Percentiles rank a stretch among this genome's conserved stretches.
Evolutionary conservation across 495 filamentous ascomycete species (phyloP).

Genomic region (Aspergillus haitiensis): DNA sequence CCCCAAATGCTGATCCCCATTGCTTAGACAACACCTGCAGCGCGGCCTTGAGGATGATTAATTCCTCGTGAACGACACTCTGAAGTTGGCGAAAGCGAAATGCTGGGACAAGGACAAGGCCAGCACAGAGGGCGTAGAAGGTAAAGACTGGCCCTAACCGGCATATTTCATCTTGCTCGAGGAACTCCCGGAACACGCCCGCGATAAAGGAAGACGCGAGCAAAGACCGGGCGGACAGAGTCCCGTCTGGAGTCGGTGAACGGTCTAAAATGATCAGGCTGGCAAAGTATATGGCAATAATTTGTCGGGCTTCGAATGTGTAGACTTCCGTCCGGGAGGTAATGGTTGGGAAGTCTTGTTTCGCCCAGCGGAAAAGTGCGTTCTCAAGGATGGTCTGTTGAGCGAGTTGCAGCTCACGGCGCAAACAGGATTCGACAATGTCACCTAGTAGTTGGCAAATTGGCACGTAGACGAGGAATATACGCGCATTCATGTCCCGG

Average conservation of each 20-base stretch:
- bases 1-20: background rate
- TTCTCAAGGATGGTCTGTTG: background rate
- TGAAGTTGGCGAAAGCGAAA: background rate
- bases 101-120: constrained; percentile 1
- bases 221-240: background rate
- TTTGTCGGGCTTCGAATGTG: constrained; percentile 1
- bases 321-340: background rate
- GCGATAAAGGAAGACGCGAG: constrained; percentile 8
- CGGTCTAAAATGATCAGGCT: constrained; percentile 11
- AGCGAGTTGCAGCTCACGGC: background rate
- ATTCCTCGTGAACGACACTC: background rate
- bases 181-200: constrained; percentile 9
- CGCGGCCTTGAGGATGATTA: constrained; percentile 2
- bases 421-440: background rate
- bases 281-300: background rate
- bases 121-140: constrained; percentile 10
- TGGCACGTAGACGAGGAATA: constrained; percentile 1
- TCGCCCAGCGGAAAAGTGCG: constrained; percentile 11
- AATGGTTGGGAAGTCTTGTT: constrained; percentile 2
- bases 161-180: constrained; percentile 8
- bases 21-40: constrained; percentile 4
- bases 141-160: background rate
- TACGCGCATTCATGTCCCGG: background rate
- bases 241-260: background rate
- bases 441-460: background rate